Conservation (phyloP, 139 green algal species). For the Volvox africanus region DNA sequence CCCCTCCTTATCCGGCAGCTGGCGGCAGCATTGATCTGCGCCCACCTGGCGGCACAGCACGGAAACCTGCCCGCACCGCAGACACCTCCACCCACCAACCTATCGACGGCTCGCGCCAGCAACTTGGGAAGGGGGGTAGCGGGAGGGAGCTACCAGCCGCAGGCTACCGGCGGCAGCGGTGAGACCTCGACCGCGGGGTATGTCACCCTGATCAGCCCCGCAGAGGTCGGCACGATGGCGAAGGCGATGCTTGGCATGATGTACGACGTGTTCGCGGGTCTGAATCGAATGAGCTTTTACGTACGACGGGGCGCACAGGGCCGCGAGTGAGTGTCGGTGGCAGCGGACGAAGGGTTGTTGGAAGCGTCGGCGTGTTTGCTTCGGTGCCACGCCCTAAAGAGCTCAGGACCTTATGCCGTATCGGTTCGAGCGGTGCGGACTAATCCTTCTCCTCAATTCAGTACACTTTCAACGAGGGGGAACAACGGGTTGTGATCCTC, state of each 20-base stretch:
- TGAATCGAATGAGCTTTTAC: background rate
- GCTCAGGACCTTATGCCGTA: no score
- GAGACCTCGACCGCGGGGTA: no score
- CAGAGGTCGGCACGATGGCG: constrained; percentile 4
- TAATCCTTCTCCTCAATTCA: no score
- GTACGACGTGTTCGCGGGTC: background rate
- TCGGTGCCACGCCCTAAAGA: no score
- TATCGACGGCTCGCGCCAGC: no score
- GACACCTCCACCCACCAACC: background rate
- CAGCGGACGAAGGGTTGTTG: background rate
- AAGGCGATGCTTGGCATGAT: constrained; percentile 8
- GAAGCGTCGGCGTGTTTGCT: no score
- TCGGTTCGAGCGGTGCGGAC: no score
- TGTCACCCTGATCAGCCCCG: background rate
- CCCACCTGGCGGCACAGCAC: background rate
- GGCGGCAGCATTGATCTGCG: background rate
- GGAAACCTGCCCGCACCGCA: no score
- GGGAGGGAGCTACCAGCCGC: background rate
- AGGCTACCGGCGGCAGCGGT: background rate
- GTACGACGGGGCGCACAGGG: background rate
- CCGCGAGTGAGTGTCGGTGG: background rate
- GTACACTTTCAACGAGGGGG: no score
- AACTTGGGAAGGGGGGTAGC: background rate
- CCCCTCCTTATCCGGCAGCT: background rate
- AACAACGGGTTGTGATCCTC: background rate